phyloP scores from a whole-genome alignment of 208 protist genomes.

The Acanthamoeba royreba region DNA sequence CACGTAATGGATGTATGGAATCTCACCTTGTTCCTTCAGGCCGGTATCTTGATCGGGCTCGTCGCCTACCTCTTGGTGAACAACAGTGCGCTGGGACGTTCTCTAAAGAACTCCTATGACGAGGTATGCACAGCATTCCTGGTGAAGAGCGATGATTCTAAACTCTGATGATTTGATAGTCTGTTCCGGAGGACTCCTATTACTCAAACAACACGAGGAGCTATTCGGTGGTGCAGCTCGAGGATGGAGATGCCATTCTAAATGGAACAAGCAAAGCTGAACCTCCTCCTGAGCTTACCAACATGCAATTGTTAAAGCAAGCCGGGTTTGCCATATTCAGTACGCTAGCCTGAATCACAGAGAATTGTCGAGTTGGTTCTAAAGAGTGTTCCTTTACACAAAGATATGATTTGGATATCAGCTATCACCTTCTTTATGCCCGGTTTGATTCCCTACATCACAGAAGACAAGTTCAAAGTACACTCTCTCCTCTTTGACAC shows the following conservation, averaged over 20 bases:
- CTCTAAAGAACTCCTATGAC: not conserved
- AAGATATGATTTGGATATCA: conserved; percentile 32
- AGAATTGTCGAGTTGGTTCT: too few species aligned
- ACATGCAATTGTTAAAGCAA: not conserved
- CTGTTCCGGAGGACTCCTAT: not conserved
- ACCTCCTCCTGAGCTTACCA: not conserved
- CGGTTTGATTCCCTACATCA: conserved; percentile 1
- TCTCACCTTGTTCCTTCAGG: too few species aligned
- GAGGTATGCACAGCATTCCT: too few species aligned
- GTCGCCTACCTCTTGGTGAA: not conserved
- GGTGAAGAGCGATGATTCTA: too few species aligned
- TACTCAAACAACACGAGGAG: not conserved
- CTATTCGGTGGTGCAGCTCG: not conserved
- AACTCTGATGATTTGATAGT: too few species aligned
- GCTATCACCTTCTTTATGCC: conserved; percentile 14
- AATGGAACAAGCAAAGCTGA: not conserved
- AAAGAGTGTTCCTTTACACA: too few species aligned
- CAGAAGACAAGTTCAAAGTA: not conserved
- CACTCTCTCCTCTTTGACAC: too few species aligned
- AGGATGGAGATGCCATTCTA: not conserved
- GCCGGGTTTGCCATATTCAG: not conserved
- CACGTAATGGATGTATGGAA: too few species aligned
- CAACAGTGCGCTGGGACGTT: not conserved
- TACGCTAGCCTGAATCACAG: too few species aligned
- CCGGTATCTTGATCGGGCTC: not conserved